Evolutionary conservation across 2,329 filamentous ascomycete genomes (phyloP), one percentile per base, ranked within the genome.

Genomic region (Aspergillus sp.): DNA sequence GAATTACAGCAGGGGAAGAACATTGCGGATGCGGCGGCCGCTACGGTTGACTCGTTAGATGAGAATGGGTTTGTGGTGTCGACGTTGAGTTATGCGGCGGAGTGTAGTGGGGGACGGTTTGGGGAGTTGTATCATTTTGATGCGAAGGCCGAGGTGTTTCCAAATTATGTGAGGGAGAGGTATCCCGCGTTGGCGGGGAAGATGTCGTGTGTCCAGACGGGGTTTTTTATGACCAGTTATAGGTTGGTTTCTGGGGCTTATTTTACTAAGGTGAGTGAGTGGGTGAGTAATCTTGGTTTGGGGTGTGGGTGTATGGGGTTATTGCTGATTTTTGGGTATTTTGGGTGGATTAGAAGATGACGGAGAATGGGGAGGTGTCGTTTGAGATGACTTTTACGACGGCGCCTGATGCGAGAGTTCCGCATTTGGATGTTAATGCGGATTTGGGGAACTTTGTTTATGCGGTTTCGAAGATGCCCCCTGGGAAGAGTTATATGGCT

Each of bases 1-100:
- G 84, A 86, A 70, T 68, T 77, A 5, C 74, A 75, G 19, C 81
- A 86, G 60, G 83, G 83, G 0, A 80, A 77, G 64, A 86, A 86
- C 59, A 82, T 87, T 38, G 81, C 77, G 3, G 82, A 85, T 62
- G 84, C 84, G 0, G 84, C 82, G 0, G 81, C 81, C 2, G 11
- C 17, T 1, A 75, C 74, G 0, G 71, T 74, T 0, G 74, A 74
- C 3, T 72, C 73, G 0, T 72, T 85, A 1, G 80, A 81, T 27
- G 68, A 65, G 1, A 83, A 82, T 61, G 80, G 82, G 0, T 82
- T 84, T 59, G 69, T 84, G 5, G 82, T 76, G 2, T 85, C 82
- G 32, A 84, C 82, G 0, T 66, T 86, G 62, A 83, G 81, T 64
- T 74, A 84, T 63, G 82, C 80, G 0, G 66, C 62, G 8, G 79